Evolutionary conservation across 345 rosid genomes (phyloP), one percentile per base, ranked within the genome.

Genomic region (Erysimum cheiranthoides): DNA sequence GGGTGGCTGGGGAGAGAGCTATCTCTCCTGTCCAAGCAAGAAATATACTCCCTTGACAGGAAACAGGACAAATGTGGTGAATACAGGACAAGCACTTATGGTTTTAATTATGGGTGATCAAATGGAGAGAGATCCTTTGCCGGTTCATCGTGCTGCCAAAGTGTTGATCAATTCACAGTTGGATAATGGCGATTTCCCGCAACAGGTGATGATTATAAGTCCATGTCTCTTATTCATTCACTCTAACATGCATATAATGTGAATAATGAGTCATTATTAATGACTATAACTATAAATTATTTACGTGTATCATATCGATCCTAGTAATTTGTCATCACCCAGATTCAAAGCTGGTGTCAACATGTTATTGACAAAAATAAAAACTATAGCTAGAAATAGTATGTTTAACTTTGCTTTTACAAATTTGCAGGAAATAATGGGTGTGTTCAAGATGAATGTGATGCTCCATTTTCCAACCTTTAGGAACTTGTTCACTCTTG

Each of bases 1-100:
- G 36, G 89, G 91, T 36, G 89, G 89, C 52, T 87, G 91, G 91
- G 91, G 86, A 6, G 89, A 85, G 63, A 87, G 91, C 40, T 76
- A 77, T 42, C 68, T 85, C 7, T 87, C 91, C 8, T 80, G 85
- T 75, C 83, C 80, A 46, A 77, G 75, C 4, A 85, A 80, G 85
- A 87, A 74, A 35, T 82, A 82, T 38, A 85, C 80, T 10, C 83
- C 83, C 49, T 64, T 81, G 28, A 64, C 10, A 9, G 83, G 84
- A 14, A 71, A 82, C 58, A 66, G 69, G 0, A 73, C 87, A 42
- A 85, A 84, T 66, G 58, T 85, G 45, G 91, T 84, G 10, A 86
- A 84, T 1, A 84, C 91, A 61, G 77, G 89, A 2, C 84, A 86
- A 85, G 91, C 86, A 4, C 34, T 87, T 73, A 68, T 85, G 68